Evolutionary conservation across 129 eudicot genomes (phyloP).

Genomic region (Flaveria ramosissima): DNA sequence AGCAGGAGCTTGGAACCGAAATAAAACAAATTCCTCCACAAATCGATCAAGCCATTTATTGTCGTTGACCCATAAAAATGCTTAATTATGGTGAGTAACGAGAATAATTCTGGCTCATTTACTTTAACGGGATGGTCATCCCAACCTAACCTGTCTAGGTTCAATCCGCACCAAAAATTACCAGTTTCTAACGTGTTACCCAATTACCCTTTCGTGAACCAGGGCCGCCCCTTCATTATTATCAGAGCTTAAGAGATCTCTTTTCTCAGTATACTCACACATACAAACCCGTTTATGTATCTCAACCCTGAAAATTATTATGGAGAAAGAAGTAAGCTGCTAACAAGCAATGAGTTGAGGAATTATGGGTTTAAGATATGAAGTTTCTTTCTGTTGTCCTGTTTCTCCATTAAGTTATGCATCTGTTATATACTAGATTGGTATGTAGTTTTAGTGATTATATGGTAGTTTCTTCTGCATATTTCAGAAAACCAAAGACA

Average conservation of each 20-base stretch:
- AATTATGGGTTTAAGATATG: not conserved
- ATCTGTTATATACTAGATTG: conserved; percentile 29
- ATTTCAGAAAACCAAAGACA: conserved; percentile 3
- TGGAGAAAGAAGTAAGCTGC: conserved; percentile 17
- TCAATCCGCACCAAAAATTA: not conserved
- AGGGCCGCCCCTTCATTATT: not conserved
- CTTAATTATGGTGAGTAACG: conserved; percentile 28
- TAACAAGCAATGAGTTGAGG: conserved; percentile 7
- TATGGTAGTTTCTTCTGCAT: conserved; percentile 19
- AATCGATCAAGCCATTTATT: conserved; percentile 56
- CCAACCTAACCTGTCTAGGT: not conserved
- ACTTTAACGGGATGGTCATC: not conserved
- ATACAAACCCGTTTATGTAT: not conserved
- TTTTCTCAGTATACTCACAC: not conserved
- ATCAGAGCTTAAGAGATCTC: conserved; percentile 1
- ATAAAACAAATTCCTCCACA: conserved; percentile 66
- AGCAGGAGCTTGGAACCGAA: conserved; percentile 70
- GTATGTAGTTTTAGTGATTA: conserved; percentile 16
- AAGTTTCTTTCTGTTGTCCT: not conserved
- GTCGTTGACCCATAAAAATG: conserved; percentile 33
- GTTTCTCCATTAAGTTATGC: conserved; percentile 1
- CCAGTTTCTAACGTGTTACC: not conserved
- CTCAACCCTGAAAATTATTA: not conserved
- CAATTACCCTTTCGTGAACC: not conserved
- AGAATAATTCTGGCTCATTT: not conserved